Conservation (phyloP, 2,329 filamentous ascomycete species). For the Magnaporthiopsis incrustans region DNA sequence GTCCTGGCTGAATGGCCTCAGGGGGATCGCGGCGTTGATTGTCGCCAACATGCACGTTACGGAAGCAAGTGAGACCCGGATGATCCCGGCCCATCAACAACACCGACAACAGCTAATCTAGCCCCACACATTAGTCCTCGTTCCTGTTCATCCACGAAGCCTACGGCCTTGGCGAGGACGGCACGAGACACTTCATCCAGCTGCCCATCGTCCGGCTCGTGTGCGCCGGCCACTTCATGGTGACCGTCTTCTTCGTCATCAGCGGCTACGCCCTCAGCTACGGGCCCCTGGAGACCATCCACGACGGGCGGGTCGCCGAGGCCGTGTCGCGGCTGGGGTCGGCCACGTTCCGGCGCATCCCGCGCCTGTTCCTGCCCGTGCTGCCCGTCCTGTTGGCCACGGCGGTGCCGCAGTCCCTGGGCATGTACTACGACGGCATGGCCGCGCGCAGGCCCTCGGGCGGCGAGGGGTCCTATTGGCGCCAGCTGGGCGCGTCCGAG, state of each 20-base stretch:
- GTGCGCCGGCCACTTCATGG: conserved; percentile 36
- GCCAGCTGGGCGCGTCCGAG: neutral
- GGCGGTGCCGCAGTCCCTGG: conserved; percentile 18
- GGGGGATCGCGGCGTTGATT: conserved; percentile 39
- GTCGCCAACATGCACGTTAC: conserved; percentile 35
- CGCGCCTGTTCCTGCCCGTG: conserved; percentile 38
- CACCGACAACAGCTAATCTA: no score
- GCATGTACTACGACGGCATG: no score
- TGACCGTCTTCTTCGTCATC: conserved; percentile 43
- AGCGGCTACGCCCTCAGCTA: conserved; percentile 39
- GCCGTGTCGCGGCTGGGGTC: conserved; percentile 33
- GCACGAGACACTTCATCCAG: conserved; percentile 27
- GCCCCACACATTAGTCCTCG: no score
- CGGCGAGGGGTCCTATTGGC: conserved; percentile 26
- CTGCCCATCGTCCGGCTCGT: conserved; percentile 35
- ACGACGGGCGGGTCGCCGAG: conserved; percentile 26
- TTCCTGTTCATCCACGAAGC: no score
- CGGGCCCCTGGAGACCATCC: conserved; percentile 33
- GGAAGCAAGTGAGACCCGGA: neutral
- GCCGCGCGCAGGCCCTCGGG: no score
- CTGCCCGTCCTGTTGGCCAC: conserved; percentile 30
- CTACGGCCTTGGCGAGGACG: conserved; percentile 5
- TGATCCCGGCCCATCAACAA: no score
- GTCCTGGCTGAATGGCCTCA: conserved; percentile 40
- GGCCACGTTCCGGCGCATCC: conserved; percentile 36